Evolutionary conservation across 306 rosid genomes (phyloP), one percentile per base, ranked within the genome.

Genomic region (Gleditsia sinensis): DNA sequence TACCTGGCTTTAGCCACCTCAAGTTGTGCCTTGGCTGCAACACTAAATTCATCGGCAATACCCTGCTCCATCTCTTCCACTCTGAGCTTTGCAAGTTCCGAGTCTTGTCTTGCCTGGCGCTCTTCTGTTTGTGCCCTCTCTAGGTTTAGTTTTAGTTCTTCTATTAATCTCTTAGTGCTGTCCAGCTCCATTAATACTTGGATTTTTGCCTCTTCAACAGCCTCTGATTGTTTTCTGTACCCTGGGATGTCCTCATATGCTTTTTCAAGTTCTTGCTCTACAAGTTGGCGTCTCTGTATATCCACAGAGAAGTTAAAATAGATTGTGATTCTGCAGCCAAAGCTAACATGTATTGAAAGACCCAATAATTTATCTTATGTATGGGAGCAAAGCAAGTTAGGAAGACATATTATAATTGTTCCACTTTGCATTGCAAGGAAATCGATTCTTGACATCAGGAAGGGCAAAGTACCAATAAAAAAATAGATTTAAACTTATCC

Each of bases 1-100:
- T 86, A 84, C 77, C 99, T 87, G 3, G 92, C 98, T 81, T 90
- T 95, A 8, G 99, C 99, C 25, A 95, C 98, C 86, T 95, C 96
- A 19, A 95, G 98, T 74, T 95, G 99, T 2, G 96, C 98, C 91
- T 89, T 90, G 80, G 92, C 93, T 33, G 99, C 99, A 17, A 92
- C 90, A 24, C 99, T 95, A 7, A 97, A 83, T 72, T 92, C 98
- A 21, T 92, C 97, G 17, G 97, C 94, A 45, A 95, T 92, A 9
- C 99, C 99, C 66, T 95, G 98, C 83, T 95, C 99, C 96, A 95
- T 88, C 83, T 95, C 99, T 81, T 95, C 97, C 66, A 95, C 99
- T 80, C 99, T 88, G 37, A 95, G 97, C 85, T 86, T 90, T 32
- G 97, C 96, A 46, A 95, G 99, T 64, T 95, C 98, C 0, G 98